Percentiles rank a stretch among this genome's conserved stretches.
Conservation (phyloP, 2,329 filamentous ascomycete genomes). For the Pyricularia grisea region DNA sequence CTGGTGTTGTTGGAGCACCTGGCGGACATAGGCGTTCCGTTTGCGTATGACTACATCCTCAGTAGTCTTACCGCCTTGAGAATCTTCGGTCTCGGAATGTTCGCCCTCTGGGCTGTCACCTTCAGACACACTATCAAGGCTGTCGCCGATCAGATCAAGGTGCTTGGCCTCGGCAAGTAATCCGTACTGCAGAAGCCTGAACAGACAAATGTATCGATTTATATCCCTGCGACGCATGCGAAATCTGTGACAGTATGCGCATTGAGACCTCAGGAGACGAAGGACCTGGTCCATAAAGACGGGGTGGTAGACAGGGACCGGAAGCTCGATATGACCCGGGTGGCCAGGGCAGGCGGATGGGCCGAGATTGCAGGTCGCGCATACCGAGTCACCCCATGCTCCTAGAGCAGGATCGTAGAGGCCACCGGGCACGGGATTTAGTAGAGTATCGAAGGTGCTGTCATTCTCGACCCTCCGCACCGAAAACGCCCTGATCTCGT, state of each 20-base stretch:
- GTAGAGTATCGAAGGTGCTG: constrained; percentile 84
- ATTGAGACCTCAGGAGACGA: constrained; percentile 76
- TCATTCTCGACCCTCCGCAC: constrained; percentile 92
- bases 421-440: constrained; percentile 83
- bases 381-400: constrained; percentile 81
- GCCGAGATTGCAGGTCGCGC: constrained; percentile 83
- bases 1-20: constrained; percentile 54
- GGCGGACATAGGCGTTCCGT: constrained; percentile 60
- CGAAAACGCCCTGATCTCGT: constrained; percentile 81
- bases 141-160: constrained; percentile 43
- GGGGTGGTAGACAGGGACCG: constrained; percentile 90
- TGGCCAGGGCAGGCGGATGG: constrained; percentile 82
- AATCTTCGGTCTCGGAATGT: constrained; percentile 54
- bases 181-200: constrained; percentile 78
- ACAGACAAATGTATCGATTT: constrained; percentile 72
- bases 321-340: constrained; percentile 88
- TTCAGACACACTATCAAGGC: constrained; percentile 32
- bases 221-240: constrained; percentile 69
- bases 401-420: constrained; percentile 89
- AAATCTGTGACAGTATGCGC: constrained; percentile 82
- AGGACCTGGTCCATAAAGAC: constrained; percentile 90
- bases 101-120: constrained; percentile 30
- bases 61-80: constrained; percentile 29
- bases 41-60: constrained; percentile 44
- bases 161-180: constrained; percentile 59